Percentiles rank a stretch among this genome's conserved stretches.
These are phyloP conservation scores for Perkinsus marinus DNA, from an alignment of 169 alveolate species.

Conservation along the genomic window DNA sequence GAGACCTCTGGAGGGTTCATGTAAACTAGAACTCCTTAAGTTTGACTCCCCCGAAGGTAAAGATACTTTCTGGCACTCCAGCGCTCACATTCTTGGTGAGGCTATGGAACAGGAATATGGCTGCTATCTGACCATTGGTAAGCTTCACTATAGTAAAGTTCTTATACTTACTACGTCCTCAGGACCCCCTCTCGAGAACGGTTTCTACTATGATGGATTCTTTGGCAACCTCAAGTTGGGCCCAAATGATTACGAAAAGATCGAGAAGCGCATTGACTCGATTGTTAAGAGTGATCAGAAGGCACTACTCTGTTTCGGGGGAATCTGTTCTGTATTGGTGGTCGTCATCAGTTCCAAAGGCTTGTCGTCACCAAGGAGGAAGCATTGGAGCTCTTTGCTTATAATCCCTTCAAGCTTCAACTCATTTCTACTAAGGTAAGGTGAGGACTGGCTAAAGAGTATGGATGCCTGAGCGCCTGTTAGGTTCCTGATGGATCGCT, in stretches of 20 bases:
- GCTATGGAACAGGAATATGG: conserved; percentile 88
- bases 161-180: background rate
- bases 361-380: conserved; percentile 86
- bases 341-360: conserved; percentile 71
- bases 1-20: conserved; percentile 93
- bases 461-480: background rate
- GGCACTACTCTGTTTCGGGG: conserved; percentile 22
- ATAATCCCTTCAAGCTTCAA: conserved; percentile 94
- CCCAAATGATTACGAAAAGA: conserved; percentile 7
- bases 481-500: conserved; percentile 76
- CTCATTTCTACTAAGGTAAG: conserved; percentile 83
- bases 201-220: conserved; percentile 95
- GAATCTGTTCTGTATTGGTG: background rate
- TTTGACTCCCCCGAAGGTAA: conserved; percentile 87
- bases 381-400: conserved; percentile 84
- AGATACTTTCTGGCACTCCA: conserved; percentile 93
- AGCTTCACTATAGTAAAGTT: conserved; percentile 18
- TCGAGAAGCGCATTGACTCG: conserved; percentile 34
- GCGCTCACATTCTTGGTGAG: conserved; percentile 88
- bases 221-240: conserved; percentile 60
- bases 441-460: background rate
- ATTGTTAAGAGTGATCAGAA: conserved; percentile 25
- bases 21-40: conserved; percentile 52
- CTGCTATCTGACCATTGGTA: conserved; percentile 89
- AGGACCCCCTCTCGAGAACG: conserved; percentile 76